Base-by-base conservation (phyloP, 768 basidiomycete genomes). In the Dacryopinax primogenitus region DNA sequence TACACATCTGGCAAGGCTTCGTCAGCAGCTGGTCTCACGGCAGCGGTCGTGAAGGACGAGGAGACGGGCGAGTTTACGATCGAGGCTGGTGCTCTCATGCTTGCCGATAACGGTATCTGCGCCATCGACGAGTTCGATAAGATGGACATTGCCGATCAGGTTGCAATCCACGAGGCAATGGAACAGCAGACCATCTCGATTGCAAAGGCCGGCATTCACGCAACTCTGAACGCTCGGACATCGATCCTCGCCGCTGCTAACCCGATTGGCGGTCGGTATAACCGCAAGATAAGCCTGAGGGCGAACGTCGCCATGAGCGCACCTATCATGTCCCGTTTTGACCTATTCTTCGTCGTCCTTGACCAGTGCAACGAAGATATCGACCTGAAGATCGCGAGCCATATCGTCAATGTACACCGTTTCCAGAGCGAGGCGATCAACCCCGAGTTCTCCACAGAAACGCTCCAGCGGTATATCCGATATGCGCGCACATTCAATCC, bases 91-190 rank as follows among this genome's bases (percentile, higher is more conserved):
- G 96, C 96, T 2, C 82, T 99, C 69, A 98, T 99, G 96, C 83
- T 99, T 2, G 96, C 96, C 4, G 96, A 99, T 77, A 98, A 98
- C 70, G 96, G 96, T 7, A 97, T 98, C 73, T 99, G 96, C 73
- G 94, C 94, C n/a, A 99, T 99, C 71, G 96, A 99, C 77, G 96
- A 98, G 76, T 99, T 99, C 72, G 96, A 99, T 83, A 99, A 99
- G 77, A 99, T 99, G 96, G 95, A 98, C 74, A 86, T 97, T 63
- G 86, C 90, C 0, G 96, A 98, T 74, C 96, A 98, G 74, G 92
- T 98, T 44, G 96, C 96, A 35, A 98, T 99, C 71, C 96, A 99
- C 80, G 95, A 98, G 81, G 95, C 95, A 7, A 98, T 98, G 95
- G 95, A 98, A 85, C 95, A 98, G 77, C 94, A 97, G 77, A 98